Conservation (phyloP, 148 eudicot genomes). For the Vaccinium myrtillus region DNA sequence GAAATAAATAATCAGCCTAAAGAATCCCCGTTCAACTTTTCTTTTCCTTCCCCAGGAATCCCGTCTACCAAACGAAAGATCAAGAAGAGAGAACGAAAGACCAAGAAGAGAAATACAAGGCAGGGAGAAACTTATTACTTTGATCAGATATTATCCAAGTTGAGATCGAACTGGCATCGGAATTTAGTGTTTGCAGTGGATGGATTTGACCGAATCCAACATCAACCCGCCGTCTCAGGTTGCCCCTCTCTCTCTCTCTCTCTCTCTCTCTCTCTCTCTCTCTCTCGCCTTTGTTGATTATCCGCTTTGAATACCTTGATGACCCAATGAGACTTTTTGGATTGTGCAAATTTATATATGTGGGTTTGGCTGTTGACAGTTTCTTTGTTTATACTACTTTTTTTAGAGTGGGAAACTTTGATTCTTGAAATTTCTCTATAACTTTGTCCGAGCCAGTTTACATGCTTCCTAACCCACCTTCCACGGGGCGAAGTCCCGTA, state of each 20-base stretch:
- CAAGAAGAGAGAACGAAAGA: background rate
- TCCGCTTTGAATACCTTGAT: background rate
- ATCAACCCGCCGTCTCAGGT: slow-evolving; percentile 15
- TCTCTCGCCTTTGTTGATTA: background rate
- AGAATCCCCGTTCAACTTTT: background rate
- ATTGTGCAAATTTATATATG: background rate
- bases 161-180: background rate
- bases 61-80: background rate
- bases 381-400: background rate
- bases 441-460: background rate
- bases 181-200: background rate
- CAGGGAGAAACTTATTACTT: background rate
- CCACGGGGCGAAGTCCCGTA: no score
- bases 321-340: background rate
- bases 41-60: background rate
- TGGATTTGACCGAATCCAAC: slow-evolving; percentile 11
- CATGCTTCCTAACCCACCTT: no score
- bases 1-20: background rate
- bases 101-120: background rate
- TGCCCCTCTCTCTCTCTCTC: background rate
- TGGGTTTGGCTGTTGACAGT: background rate
- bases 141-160: background rate
- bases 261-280: background rate
- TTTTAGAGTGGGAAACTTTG: background rate
- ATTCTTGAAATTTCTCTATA: background rate